phyloP scores from a whole-genome alignment of 2,329 filamentous ascomycete genomes.

The Colletotrichum tropicale region DNA sequence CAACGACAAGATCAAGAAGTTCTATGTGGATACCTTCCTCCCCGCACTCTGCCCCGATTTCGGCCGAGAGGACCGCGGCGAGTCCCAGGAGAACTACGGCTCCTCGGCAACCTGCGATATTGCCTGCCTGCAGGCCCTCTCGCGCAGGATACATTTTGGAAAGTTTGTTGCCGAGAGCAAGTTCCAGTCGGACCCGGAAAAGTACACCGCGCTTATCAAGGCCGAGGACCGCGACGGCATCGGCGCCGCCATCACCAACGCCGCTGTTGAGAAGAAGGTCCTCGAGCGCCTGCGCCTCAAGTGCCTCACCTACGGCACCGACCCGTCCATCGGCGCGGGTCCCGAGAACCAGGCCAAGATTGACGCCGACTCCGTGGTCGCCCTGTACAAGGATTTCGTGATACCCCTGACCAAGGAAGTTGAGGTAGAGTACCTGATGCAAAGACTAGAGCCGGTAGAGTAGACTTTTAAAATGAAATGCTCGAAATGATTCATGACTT shows the following conservation, averaged over 20 bases:
- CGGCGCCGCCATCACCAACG: slow-evolving; percentile 88
- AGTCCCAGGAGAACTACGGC: slow-evolving; percentile 93
- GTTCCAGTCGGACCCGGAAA: slow-evolving; percentile 82
- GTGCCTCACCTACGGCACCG: slow-evolving; percentile 90
- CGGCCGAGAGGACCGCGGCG: slow-evolving; percentile 79
- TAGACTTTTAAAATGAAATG: neutral
- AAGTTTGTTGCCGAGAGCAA: slow-evolving; percentile 98
- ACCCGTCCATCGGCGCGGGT: slow-evolving; percentile 70
- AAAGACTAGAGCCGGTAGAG: slow-evolving; percentile 66
- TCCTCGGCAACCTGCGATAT: slow-evolving; percentile 92
- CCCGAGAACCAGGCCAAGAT: slow-evolving; percentile 75
- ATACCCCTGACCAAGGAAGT: slow-evolving; percentile 98
- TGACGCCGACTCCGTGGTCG: slow-evolving; percentile 87
- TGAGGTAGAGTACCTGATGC: slow-evolving; percentile 98
- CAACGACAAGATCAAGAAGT: slow-evolving; percentile 83
- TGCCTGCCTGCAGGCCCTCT: slow-evolving; percentile 85
- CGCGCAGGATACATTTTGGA: slow-evolving; percentile 92
- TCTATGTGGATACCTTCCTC: slow-evolving; percentile 84
- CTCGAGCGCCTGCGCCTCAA: slow-evolving; percentile 86
- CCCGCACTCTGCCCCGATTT: slow-evolving; percentile 82
- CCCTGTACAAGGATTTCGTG: slow-evolving; percentile 90
- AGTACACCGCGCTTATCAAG: slow-evolving; percentile 82
- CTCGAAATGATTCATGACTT: slow-evolving; percentile 13
- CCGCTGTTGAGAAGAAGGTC: slow-evolving; percentile 86
- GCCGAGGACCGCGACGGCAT: slow-evolving; percentile 81